phyloP scores from a whole-genome alignment of 148 eudicot species.

The Euryodendron excelsum region DNA sequence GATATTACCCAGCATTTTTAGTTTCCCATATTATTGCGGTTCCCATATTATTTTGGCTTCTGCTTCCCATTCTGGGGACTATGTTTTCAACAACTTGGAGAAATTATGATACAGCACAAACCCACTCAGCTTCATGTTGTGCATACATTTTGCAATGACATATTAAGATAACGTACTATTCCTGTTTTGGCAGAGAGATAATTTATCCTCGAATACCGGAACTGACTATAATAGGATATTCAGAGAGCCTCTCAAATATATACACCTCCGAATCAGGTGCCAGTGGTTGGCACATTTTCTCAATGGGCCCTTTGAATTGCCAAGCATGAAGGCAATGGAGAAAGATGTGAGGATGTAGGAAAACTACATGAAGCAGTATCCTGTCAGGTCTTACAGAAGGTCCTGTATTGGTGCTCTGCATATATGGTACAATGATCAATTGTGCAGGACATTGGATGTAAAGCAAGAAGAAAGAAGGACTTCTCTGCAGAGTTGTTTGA shows the following conservation, averaged over 20 bases:
- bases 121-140: too few species aligned
- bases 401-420: neutral
- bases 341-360: neutral
- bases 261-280: neutral
- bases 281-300: conserved; percentile 1
- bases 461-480: neutral
- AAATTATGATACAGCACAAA: too few species aligned
- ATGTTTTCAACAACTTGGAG: too few species aligned
- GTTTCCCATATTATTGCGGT: too few species aligned
- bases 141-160: too few species aligned
- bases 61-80: too few species aligned
- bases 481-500: neutral
- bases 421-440: conserved; percentile 6
- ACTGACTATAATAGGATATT: neutral
- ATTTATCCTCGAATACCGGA: neutral
- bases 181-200: neutral
- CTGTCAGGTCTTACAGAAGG: neutral
- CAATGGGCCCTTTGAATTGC: neutral
- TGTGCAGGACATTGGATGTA: neutral
- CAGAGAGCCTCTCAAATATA: neutral
- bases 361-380: neutral
- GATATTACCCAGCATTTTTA: too few species aligned
- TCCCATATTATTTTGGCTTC: too few species aligned
- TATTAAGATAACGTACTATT: too few species aligned
- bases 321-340: neutral